Conservation (phyloP, 2,329 filamentous ascomycete genomes). For the Simplicillium aogashimaense region DNA sequence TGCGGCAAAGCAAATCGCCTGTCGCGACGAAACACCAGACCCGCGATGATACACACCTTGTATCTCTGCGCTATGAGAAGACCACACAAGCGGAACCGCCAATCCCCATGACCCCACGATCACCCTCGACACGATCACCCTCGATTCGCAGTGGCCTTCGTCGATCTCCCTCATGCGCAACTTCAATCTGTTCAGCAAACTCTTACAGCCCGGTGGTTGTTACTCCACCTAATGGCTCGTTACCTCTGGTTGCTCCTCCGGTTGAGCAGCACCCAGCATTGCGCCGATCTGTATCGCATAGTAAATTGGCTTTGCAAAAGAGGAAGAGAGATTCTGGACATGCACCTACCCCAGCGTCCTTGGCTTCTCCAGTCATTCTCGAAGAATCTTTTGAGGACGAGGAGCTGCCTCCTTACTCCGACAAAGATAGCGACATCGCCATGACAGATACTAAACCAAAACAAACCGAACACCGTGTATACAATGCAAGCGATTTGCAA, state of each 20-base stretch:
- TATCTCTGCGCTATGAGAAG: conserved; percentile 52
- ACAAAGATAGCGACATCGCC: neutral
- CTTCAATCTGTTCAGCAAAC: conserved; percentile 11
- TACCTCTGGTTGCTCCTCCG: conserved; percentile 28
- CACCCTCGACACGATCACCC: conserved; percentile 13
- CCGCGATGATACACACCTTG: conserved; percentile 38
- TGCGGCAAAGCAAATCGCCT: conserved; percentile 30
- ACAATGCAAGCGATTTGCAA: too few species aligned
- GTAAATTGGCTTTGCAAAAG: conserved; percentile 1
- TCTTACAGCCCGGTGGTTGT: conserved; percentile 20
- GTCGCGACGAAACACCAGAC: conserved; percentile 22
- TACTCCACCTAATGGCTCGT: conserved; percentile 13
- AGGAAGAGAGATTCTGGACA: conserved; percentile 46
- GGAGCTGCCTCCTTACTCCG: conserved; percentile 2
- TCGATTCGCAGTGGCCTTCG: conserved; percentile 5
- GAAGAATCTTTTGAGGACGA: conserved; percentile 17
- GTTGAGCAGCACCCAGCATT: conserved; percentile 44
- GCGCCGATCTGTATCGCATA: conserved; percentile 13
- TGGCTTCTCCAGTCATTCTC: conserved; percentile 21
- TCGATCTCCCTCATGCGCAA: conserved; percentile 14
- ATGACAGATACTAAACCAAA: neutral
- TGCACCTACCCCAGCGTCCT: conserved; percentile 31
- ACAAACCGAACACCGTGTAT: too few species aligned
- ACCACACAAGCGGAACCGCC: conserved; percentile 47
- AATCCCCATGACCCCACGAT: conserved; percentile 39